phyloP scores from a whole-genome alignment of 2,329 filamentous ascomycete genomes.

The Penicillium fuscoglaucum region DNA sequence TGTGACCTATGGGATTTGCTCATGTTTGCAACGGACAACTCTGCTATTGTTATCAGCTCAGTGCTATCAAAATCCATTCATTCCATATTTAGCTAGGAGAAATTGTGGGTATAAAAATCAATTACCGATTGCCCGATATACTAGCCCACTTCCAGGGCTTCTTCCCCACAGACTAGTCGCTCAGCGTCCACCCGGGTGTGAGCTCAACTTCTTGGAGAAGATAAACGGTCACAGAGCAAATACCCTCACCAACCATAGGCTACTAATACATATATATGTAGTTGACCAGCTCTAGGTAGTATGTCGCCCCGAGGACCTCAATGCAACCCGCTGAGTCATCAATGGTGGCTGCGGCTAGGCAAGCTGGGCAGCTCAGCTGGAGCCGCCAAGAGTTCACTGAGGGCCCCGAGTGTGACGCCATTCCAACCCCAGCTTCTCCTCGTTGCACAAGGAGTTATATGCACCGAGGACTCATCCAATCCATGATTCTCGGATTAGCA shows the following conservation, averaged over 20 bases:
- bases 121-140: not conserved
- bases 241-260: not conserved
- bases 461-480: not conserved
- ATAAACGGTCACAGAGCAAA: not conserved
- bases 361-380: not conserved
- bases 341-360: not conserved
- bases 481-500: not conserved
- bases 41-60: not conserved
- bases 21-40: too few relatives aligned
- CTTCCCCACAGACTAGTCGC: not conserved
- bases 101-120: not conserved
- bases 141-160: not conserved
- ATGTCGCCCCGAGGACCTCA: too few relatives aligned
- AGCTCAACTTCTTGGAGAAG: not conserved
- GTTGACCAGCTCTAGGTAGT: too few relatives aligned
- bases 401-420: slow-evolving; percentile 4
- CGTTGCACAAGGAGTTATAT: not conserved
- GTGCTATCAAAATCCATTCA: not conserved
- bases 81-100: not conserved
- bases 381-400: not conserved
- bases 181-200: not conserved
- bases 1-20: not conserved
- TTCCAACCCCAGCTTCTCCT: slow-evolving; percentile 2
- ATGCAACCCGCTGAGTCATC: not conserved
- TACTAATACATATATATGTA: too few relatives aligned